phyloP scores from a whole-genome alignment of 108 stramenopile species.

The Mayamaea pseudoterrestris region DNA sequence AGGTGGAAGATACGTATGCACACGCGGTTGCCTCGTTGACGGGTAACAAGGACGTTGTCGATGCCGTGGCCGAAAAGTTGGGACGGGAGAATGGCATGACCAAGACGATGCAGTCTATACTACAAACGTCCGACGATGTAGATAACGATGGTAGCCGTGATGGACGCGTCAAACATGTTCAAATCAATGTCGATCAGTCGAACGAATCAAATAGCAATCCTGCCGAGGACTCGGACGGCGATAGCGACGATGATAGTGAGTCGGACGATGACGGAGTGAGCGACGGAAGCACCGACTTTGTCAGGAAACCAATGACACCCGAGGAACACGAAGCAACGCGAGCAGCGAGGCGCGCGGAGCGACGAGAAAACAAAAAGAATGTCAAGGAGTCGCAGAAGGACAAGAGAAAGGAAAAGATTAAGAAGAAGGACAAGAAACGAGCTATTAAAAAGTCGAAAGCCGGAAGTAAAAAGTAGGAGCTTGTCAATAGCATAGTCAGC shows the following conservation, averaged over 20 bases:
- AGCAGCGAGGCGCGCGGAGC: constrained; percentile 36
- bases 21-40: constrained; percentile 80
- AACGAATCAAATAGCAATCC: constrained; percentile 8
- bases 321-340: constrained; percentile 56
- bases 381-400: constrained; percentile 65
- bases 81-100: constrained; percentile 12
- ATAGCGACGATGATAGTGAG: constrained; percentile 17
- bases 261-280: constrained; percentile 19
- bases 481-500: too few species aligned
- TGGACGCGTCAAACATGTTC: not conserved
- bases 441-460: constrained; percentile 79
- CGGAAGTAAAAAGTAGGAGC: constrained; percentile 62
- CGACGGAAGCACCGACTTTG: constrained; percentile 24
- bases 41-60: constrained; percentile 69
- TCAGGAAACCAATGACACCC: constrained; percentile 54
- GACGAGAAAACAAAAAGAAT: constrained; percentile 72
- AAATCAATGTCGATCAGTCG: not conserved
- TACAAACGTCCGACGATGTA: not conserved
- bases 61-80: constrained; percentile 32
- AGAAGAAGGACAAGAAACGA: constrained; percentile 85
- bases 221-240: constrained; percentile 9
- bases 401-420: constrained; percentile 73
- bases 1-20: constrained; percentile 83
- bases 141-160: not conserved
- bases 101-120: constrained; percentile 5